A percentile compares a stretch with the other conserved stretches of the same genome.
Evolutionary conservation across 169 alveolate species (phyloP).

Genomic region (Plasmodium vinckei): DNA sequence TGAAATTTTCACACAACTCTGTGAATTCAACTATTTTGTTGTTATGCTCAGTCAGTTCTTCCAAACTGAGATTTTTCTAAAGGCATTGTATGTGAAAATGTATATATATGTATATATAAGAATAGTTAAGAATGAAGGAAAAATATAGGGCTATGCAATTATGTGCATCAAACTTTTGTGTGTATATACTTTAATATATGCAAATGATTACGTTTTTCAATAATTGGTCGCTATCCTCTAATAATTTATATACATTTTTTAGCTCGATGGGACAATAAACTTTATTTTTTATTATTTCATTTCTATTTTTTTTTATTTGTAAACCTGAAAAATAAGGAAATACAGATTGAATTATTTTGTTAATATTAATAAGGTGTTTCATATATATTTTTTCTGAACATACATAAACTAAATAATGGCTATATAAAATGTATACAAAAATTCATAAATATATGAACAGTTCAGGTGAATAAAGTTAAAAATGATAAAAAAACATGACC

Average conservation of each 20-base stretch:
- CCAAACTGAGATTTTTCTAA: slow-evolving; percentile 5
- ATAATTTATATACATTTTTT: slow-evolving; percentile 49
- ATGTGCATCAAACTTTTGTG: too few species aligned
- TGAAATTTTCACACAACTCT: slow-evolving; percentile 24
- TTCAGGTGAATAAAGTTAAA: not conserved
- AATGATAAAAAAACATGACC: not conserved
- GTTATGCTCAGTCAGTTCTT: slow-evolving; percentile 12
- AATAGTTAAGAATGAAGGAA: not conserved
- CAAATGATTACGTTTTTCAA: slow-evolving; percentile 22
- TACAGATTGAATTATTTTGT: too few species aligned
- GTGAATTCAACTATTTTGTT: slow-evolving; percentile 21
- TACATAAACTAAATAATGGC: too few species aligned
- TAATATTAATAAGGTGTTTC: too few species aligned
- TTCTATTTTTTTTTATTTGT: slow-evolving; percentile 53
- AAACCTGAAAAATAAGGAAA: slow-evolving; percentile 17
- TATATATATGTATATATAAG: not conserved
- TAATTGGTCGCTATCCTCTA: slow-evolving; percentile 53
- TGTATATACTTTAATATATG: not conserved
- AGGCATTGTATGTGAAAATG: not conserved
- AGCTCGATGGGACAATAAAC: slow-evolving; percentile 64
- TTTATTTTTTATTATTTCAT: slow-evolving; percentile 65
- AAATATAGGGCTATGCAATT: too few species aligned
- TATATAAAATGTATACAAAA: too few species aligned
- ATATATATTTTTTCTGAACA: too few species aligned
- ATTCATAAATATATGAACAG: not conserved